A percentile compares a stretch with the other conserved stretches of the same genome.
These are phyloP conservation scores for Pachyrhizus erosus DNA, from an alignment of 306 rosid genomes.

Conservation along the genomic window DNA sequence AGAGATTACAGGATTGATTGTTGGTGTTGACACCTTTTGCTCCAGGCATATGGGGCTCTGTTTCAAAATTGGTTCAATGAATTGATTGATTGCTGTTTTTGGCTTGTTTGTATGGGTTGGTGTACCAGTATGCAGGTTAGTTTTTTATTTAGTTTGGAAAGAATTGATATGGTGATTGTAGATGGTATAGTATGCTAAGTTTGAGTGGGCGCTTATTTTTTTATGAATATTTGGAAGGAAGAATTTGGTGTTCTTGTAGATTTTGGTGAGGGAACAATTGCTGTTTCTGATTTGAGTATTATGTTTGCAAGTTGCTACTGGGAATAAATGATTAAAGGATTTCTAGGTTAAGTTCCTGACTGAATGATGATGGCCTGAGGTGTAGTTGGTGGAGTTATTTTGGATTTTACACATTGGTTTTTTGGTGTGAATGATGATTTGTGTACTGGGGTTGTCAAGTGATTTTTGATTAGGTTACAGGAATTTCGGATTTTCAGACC, in stretches of 20 bases:
- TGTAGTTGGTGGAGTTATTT: background rate
- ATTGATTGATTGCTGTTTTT: background rate
- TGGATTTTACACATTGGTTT: background rate
- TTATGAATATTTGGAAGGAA: background rate
- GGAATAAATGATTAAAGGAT: background rate
- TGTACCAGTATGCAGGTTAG: background rate
- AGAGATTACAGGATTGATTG: background rate
- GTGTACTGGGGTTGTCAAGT: background rate
- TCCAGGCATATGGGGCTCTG: background rate
- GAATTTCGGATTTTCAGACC: background rate
- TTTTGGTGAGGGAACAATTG: background rate
- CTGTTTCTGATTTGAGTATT: background rate
- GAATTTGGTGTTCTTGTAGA: background rate
- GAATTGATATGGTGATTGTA: background rate
- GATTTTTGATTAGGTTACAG: background rate
- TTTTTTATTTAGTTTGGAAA: background rate
- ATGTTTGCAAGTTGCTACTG: background rate
- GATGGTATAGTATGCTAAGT: background rate
- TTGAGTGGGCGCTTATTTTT: background rate
- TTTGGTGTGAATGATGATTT: background rate
- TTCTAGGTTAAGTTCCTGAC: background rate
- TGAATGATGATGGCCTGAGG: background rate
- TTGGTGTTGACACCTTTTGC: background rate
- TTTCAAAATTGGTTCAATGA: background rate
- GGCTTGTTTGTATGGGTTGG: background rate